Evolutionary conservation across 768 basidiomycete genomes (phyloP), one percentile per base, ranked within the genome.

Genomic region (Cystofilobasidium ferigula): DNA sequence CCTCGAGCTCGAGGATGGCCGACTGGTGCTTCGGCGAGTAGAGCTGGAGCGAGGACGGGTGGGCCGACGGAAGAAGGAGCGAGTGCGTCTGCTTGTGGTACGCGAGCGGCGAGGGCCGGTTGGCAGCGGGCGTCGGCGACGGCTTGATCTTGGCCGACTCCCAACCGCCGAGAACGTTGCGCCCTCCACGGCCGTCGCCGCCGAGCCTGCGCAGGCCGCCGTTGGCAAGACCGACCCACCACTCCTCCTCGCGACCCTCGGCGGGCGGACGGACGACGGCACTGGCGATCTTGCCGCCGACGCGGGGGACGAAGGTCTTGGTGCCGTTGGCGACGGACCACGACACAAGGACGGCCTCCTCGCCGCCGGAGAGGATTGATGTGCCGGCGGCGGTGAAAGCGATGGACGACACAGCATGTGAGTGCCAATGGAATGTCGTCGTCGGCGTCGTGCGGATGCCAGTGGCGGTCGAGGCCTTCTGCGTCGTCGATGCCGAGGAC

Each of bases 341-440:
- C 66, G 94, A 86, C 43, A 98, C 93, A n/a, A 99, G 77, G 13
- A 97, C 94, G 36, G 87, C 83, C 75, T 98, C 95, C 75, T 95
- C 90, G 53, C 95, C 95, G 69, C 91, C 94, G 68, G 88, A 93
- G 57, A 98, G 77, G 22, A 99, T 77, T 74, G 95, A 94, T 10
- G 90, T 86, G 16, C 95, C 95, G 70, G 94, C 92, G 16, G 85
- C 77, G 0, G 91, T 88, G 75, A 98, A 99, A 0, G 85, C 80
- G 32, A 99, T 74, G 0, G 89, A 86, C 3, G 87, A 85, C 22
- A 98, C 88, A 4, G 90, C 83, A 74, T 98, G 94, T 2, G 94
- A 88, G 73, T 99, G 95, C 95, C 95, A 99, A 76, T 97, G 94
- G 60, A 97, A 77, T 6, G 84, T 82, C 3, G 88, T 85, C 0